A percentile compares a stretch with the other conserved stretches of the same genome.
Conservation (phyloP, 306 rosid genomes). For the Malus domestica region ASM211411v1 NC_041804.1:3798001-3798500, state of each 20-base stretch:
- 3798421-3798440: conserved; percentile 32
- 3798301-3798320: not conserved
- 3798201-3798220: conserved; percentile 7
- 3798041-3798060: no score
- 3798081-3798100: not conserved
- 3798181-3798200: not conserved
- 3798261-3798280: conserved; percentile 22
- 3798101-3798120: not conserved
- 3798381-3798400: conserved; percentile 77
- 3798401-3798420: conserved; percentile 62
- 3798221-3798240: conserved; percentile 6
- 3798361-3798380: conserved; percentile 64
- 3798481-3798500: conserved; percentile 51
- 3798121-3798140: not conserved
- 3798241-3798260: not conserved
- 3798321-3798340: conserved; percentile 32
- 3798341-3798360: conserved; percentile 56
- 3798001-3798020: no score
- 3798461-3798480: conserved; percentile 41
- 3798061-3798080: no score
- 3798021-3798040: no score
- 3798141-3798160: conserved; percentile 8
- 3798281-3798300: not conserved
- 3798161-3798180: not conserved
- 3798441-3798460: conserved; percentile 47